These are phyloP conservation scores for Monosporascus sp. DNA, from an alignment of 2,329 filamentous ascomycete genomes.

Conservation along the genomic window DNA sequence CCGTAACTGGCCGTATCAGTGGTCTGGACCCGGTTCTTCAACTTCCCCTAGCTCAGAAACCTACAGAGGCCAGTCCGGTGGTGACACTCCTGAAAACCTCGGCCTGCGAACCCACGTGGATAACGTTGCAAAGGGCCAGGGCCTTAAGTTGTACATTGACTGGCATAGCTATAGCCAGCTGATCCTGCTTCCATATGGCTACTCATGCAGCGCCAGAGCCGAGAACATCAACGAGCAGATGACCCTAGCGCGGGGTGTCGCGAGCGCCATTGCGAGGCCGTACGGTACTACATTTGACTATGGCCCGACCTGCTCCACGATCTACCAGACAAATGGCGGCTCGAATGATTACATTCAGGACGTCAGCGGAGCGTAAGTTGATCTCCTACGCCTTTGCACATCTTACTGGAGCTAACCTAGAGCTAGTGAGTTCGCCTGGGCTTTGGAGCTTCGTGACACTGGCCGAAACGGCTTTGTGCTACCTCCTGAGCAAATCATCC, in stretches of 20 bases:
- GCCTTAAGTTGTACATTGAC: conserved; percentile 53
- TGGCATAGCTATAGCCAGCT: conserved; percentile 53
- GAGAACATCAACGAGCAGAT: conserved; percentile 37
- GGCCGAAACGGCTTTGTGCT: conserved; percentile 32
- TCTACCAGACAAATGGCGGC: conserved; percentile 28
- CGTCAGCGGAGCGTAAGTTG: conserved; percentile 14
- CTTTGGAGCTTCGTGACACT: conserved; percentile 32
- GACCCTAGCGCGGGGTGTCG: conserved; percentile 29
- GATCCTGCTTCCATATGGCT: conserved; percentile 51
- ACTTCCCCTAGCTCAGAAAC: conserved; percentile 40
- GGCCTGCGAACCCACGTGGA: conserved; percentile 42
- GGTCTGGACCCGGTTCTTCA: conserved; percentile 37
- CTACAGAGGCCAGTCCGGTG: conserved; percentile 34
- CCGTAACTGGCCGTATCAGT: conserved; percentile 46
- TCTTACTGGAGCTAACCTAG: no score
- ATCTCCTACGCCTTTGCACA: no score
- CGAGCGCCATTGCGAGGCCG: conserved; percentile 25
- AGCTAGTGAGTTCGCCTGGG: conserved; percentile 31
- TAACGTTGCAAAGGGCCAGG: conserved; percentile 33
- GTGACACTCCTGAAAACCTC: conserved; percentile 42
- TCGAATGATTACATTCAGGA: conserved; percentile 24
- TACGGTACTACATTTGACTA: conserved; percentile 26
- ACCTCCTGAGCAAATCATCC: conserved; percentile 30
- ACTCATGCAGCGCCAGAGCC: conserved; percentile 40
- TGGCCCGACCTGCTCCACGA: conserved; percentile 27